Conservation (phyloP, 345 rosid genomes). For the Melaleuca alternifolia region DNA sequence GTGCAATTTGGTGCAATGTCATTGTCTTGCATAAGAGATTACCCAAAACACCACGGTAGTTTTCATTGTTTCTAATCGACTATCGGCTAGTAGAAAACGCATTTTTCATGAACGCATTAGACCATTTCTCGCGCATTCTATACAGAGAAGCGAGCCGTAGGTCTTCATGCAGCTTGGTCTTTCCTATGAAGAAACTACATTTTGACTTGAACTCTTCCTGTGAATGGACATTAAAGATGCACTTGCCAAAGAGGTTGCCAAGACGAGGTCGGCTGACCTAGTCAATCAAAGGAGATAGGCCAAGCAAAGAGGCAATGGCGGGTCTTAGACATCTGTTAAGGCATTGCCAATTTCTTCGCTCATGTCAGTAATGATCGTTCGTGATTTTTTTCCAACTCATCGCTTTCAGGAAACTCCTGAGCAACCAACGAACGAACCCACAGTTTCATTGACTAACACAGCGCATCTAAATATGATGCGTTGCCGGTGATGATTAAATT, state of each 20-base stretch:
- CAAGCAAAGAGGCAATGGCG: accelerated
- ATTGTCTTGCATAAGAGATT: not conserved
- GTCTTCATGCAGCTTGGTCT: not conserved
- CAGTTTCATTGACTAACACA: accelerated
- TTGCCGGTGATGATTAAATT: not conserved
- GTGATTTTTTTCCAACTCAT: not conserved
- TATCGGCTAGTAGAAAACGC: not conserved
- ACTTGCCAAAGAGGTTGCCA: not conserved
- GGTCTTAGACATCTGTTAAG: accelerated
- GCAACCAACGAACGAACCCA: not conserved
- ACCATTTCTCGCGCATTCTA: not conserved
- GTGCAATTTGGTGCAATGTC: not conserved
- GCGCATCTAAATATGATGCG: not conserved
- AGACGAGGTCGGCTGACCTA: not conserved
- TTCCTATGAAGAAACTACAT: not conserved
- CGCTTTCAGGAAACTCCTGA: accelerated
- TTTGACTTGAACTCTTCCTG: not conserved
- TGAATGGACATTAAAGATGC: not conserved
- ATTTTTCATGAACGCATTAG: not conserved
- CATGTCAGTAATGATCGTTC: accelerated
- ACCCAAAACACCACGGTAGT: accelerated
- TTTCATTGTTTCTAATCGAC: accelerated
- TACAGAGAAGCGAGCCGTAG: not conserved
- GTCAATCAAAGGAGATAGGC: not conserved
- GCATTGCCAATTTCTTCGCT: not conserved